Conservation (phyloP, 176 grass and related monocot genomes). For the maize (Zea mays) region DNA sequence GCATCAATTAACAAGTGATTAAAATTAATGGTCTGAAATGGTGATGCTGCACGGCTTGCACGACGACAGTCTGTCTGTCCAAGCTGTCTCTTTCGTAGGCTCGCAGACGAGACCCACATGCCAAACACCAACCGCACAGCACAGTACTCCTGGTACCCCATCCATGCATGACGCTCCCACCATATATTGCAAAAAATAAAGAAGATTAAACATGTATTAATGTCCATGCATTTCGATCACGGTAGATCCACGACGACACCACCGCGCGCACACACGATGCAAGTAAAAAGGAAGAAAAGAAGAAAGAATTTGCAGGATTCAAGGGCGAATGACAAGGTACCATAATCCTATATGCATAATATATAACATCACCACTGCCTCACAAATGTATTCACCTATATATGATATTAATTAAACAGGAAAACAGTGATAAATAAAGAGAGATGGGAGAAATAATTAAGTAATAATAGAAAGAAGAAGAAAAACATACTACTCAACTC, state of each 20-base stretch:
- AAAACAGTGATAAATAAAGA: neutral
- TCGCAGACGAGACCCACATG: constrained; percentile 44
- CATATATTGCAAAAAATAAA: too few species aligned
- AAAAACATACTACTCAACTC: neutral
- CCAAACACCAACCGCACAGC: constrained; percentile 50
- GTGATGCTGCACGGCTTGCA: neutral
- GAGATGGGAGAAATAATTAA: neutral
- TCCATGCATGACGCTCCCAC: neutral
- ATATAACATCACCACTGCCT: constrained; percentile 11
- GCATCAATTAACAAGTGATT: too few species aligned
- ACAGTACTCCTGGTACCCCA: constrained; percentile 10
- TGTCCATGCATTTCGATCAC: neutral
- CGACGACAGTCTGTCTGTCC: constrained; percentile 33
- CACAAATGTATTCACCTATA: constrained; percentile 42
- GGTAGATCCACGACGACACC: neutral
- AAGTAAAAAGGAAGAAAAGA: neutral
- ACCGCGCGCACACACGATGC: neutral
- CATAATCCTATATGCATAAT: constrained; percentile 34
- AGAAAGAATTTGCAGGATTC: neutral
- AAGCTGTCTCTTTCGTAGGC: constrained; percentile 45
- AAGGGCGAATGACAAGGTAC: neutral
- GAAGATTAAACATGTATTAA: neutral
- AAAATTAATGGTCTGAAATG: neutral
- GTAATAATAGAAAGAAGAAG: neutral
- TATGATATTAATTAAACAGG: constrained; percentile 12